phyloP scores from a whole-genome alignment of 2,329 filamentous ascomycete genomes.

The Fusarium xyrophilum region DNA sequence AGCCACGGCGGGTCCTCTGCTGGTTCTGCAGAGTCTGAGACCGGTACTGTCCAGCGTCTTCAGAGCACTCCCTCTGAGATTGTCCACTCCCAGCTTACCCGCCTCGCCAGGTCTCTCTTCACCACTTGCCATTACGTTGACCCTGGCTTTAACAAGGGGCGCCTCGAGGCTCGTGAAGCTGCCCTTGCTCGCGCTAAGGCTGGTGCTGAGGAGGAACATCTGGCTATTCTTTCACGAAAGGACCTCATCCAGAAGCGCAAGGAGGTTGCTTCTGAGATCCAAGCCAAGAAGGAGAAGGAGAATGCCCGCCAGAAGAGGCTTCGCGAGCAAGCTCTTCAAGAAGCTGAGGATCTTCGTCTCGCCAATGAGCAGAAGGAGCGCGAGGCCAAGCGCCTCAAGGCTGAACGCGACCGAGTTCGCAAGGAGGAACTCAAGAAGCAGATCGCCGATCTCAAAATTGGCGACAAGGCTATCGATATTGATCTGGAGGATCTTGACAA shows the following conservation, averaged over 20 bases:
- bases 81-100: conserved; percentile 90
- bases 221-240: conserved; percentile 82
- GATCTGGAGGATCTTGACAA: conserved; percentile 83
- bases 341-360: conserved; percentile 87
- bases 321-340: conserved; percentile 84
- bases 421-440: conserved; percentile 94
- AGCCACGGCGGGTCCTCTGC: conserved; percentile 82
- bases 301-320: conserved; percentile 87
- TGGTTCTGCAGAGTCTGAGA: conserved; percentile 86
- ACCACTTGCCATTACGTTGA: conserved; percentile 97
- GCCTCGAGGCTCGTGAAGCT: conserved; percentile 77
- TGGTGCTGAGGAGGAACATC: conserved; percentile 91
- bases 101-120: conserved; percentile 88
- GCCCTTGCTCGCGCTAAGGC: conserved; percentile 83
- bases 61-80: conserved; percentile 99
- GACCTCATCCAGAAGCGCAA: conserved; percentile 96
- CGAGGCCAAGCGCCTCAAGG: conserved; percentile 83
- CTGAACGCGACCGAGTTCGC: conserved; percentile 87
- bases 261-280: conserved; percentile 87
- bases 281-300: conserved; percentile 89
- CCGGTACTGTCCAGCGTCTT: conserved; percentile 86
- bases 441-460: conserved; percentile 88
- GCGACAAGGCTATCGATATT: conserved; percentile 76
- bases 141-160: conserved; percentile 82
- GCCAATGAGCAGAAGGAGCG: conserved; percentile 93